A percentile compares a stretch with the other conserved stretches of the same genome.
These are phyloP conservation scores for Sporothrix pallida DNA, from an alignment of 2,329 filamentous ascomycete species.

Conservation along the genomic window DNA sequence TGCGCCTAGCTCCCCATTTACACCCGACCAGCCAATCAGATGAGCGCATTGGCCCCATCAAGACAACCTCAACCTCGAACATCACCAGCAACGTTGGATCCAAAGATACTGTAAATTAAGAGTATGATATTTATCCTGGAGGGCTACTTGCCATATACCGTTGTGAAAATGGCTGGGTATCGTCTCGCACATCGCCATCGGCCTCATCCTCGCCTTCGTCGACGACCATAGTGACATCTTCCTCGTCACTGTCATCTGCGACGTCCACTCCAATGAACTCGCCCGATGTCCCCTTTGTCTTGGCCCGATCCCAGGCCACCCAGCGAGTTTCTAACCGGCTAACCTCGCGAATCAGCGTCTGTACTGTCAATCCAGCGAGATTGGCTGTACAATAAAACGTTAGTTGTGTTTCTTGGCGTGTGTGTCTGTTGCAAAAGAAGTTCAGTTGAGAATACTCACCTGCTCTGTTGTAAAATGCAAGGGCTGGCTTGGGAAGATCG, in stretches of 20 bases:
- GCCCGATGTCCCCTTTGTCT: not conserved
- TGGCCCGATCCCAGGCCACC: conserved; percentile 43
- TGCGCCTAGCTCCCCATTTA: not conserved
- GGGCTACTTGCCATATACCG: conserved; percentile 32
- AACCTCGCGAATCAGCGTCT: conserved; percentile 47
- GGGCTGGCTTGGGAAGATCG: conserved; percentile 52
- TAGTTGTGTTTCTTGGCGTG: too few species aligned
- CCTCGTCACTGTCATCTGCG: conserved; percentile 3
- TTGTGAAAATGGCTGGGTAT: not conserved
- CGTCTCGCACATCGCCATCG: not conserved
- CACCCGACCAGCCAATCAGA: not conserved
- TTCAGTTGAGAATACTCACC: conserved; percentile 40
- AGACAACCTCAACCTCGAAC: not conserved
- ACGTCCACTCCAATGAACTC: not conserved
- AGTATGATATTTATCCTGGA: conserved; percentile 10
- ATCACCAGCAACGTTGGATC: not conserved
- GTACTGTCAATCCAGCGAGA: conserved; percentile 46
- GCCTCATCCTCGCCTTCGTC: not conserved
- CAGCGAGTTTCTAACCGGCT: conserved; percentile 48
- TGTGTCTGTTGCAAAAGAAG: too few species aligned
- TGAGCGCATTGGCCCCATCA: not conserved
- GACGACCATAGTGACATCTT: not conserved
- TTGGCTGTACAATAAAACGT: conserved; percentile 36
- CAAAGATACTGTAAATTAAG: not conserved
- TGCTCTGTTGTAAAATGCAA: conserved; percentile 50